Conservation (phyloP, 2,329 filamentous ascomycete species). For the Hirsutella thompsonii region DNA sequence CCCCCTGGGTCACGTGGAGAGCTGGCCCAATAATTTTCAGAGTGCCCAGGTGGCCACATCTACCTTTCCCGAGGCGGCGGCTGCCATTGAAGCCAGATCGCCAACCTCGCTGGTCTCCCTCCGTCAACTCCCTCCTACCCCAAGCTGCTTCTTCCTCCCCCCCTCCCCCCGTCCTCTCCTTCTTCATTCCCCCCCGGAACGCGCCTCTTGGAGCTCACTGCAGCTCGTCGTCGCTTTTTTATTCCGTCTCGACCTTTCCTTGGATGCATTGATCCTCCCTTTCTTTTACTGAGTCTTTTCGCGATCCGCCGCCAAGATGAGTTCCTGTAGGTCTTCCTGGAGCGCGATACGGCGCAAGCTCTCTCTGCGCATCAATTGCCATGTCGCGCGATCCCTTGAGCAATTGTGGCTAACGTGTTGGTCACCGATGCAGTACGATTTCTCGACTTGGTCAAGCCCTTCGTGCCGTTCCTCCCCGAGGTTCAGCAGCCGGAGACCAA, state of each 20-base stretch:
- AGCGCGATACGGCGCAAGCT: background rate
- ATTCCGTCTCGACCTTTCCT: slow-evolving; percentile 15
- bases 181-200: slow-evolving; percentile 14
- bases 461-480: slow-evolving; percentile 98
- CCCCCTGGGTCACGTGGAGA: slow-evolving; percentile 17
- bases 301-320: slow-evolving; percentile 32
- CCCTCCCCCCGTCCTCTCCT: slow-evolving; percentile 23
- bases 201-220: slow-evolving; percentile 20
- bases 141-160: slow-evolving; percentile 4
- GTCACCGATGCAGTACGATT: slow-evolving; percentile 63
- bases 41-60: slow-evolving; percentile 32
- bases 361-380: slow-evolving; percentile 11
- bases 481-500: slow-evolving; percentile 97
- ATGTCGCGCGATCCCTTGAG: background rate
- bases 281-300: slow-evolving; percentile 16
- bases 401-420: background rate
- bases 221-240: slow-evolving; percentile 18
- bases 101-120: background rate
- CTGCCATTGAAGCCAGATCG: slow-evolving; percentile 21
- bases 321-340: slow-evolving; percentile 33
- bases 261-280: slow-evolving; percentile 28
- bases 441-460: slow-evolving; percentile 98
- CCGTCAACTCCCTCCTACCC: background rate
- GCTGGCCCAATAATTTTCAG: slow-evolving; percentile 18
- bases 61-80: slow-evolving; percentile 18